Base-by-base conservation (phyloP, 169 alveolate genomes). In the Eimeria sp. region DNA sequence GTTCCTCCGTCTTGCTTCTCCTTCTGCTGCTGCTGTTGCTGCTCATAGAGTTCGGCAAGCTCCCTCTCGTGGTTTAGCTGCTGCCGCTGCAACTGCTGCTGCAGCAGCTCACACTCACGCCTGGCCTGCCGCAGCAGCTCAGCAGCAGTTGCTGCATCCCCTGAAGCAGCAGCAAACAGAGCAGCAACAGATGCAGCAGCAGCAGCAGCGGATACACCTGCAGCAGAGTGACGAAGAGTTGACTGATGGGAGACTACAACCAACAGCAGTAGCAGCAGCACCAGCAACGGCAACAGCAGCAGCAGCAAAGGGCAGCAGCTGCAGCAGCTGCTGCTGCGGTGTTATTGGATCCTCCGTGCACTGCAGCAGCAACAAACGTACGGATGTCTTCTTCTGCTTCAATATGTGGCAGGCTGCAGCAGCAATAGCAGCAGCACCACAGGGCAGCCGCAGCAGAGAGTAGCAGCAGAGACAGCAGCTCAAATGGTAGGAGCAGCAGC, bases 71-170 rank as follows among this genome's bases (percentile, higher is more conserved):
- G 4, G 61, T 54, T 54, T 14, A 0, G 90, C 70, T 82, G 90
- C 73, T 51, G 49, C n/a, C 25, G 90, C 67, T 22, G 61, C 65
- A 76, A 65, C 61, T 82, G 90, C 90, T 82, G 90, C 90, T 82
- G 90, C 90, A 47, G 90, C 90, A 25, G 51, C 90, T 82, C n/a
- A 49, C 90, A 20, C 47, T 40, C 63, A 25, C 27, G 25, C 49
- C 30, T 70, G 20, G 47, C 43, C 90, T 82, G 90, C 90, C 40
- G 72, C 90, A 82, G 70, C 90, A 82, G 72, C 73, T 49, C 90
- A 20, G 70, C 70, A 61, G 72, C 14, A 16, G 90, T 30, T 82
- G 16, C 90, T 54, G 73, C 90, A n/a, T 47, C 90, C 5, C 90
- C 90, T 82, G 90, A 47, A 82, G 90, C 90, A 82, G 90, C 87